These are phyloP conservation scores for Antrodiella citrinella DNA, from an alignment of 768 basidiomycete species.

Conservation along the genomic window DNA sequence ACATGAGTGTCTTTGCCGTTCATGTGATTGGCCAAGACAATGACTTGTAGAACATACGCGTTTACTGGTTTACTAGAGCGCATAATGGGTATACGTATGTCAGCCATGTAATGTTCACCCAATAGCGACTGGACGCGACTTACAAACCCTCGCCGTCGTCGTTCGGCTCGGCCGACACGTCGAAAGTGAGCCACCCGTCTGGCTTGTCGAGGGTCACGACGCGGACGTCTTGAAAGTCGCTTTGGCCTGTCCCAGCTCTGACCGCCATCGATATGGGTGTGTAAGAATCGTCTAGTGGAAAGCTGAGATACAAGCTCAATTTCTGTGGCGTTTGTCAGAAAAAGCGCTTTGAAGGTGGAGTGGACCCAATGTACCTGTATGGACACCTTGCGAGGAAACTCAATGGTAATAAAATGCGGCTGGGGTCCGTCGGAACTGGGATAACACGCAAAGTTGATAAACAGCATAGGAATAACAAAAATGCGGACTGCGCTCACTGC, in stretches of 20 bases:
- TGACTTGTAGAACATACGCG: constrained; percentile 85
- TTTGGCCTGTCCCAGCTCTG: constrained; percentile 84
- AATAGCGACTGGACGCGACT: constrained; percentile 19
- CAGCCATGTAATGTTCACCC: too few species aligned
- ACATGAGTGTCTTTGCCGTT: constrained; percentile 99
- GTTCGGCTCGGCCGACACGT: constrained; percentile 70
- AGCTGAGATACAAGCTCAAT: constrained; percentile 78
- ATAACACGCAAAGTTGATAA: too few species aligned
- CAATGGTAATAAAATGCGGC: constrained; percentile 91
- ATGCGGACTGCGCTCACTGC: too few species aligned
- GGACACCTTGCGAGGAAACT: constrained; percentile 85
- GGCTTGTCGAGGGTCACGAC: constrained; percentile 83
- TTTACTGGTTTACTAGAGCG: constrained; percentile 68
- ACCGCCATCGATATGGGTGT: constrained; percentile 89
- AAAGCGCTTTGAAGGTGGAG: neutral
- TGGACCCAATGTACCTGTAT: constrained; percentile 53
- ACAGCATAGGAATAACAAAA: neutral
- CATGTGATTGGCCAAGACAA: constrained; percentile 90
- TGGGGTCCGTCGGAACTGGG: constrained; percentile 88
- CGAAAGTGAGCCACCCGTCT: constrained; percentile 88
- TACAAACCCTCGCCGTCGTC: constrained; percentile 78
- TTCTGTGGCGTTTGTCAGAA: constrained; percentile 41
- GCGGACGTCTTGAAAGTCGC: constrained; percentile 89
- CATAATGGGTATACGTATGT: too few species aligned
- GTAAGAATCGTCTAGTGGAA: constrained; percentile 88